phyloP scores from a whole-genome alignment of 768 basidiomycete genomes.

The Lanmaoa rubissima region DNA sequence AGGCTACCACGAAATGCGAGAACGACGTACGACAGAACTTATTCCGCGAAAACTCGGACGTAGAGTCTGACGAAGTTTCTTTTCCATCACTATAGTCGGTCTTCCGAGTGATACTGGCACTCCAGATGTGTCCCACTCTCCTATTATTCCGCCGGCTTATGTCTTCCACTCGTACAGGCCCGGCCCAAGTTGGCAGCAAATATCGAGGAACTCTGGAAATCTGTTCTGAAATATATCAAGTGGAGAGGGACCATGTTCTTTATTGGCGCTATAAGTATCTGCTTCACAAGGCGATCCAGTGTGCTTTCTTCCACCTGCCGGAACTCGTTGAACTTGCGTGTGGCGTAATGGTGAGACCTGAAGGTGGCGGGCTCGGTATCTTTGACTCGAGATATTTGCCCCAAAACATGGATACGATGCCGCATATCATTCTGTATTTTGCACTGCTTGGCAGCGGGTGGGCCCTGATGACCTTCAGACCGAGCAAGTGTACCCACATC shows the following conservation, averaged over 20 bases:
- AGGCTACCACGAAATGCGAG: conserved; percentile 4
- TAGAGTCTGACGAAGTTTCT: conserved; percentile 11
- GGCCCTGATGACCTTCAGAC: neutral
- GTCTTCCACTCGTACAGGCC: neutral
- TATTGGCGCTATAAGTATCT: conserved; percentile 12
- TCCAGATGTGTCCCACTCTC: neutral
- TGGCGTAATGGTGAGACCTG: conserved; percentile 8
- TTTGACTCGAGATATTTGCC: neutral
- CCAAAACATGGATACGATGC: neutral
- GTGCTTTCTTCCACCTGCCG: conserved; percentile 11
- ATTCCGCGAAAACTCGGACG: conserved; percentile 7
- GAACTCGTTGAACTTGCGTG: conserved; percentile 13
- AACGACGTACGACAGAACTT: conserved; percentile 2
- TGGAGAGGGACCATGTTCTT: conserved; percentile 3
- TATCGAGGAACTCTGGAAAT: conserved; percentile 14
- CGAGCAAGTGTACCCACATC: conserved; percentile 5
- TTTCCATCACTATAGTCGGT: conserved; percentile 18
- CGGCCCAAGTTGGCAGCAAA: conserved; percentile 13
- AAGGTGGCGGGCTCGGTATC: neutral
- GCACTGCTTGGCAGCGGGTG: conserved; percentile 2
- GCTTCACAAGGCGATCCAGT: conserved; percentile 9
- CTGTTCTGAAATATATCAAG: conserved; percentile 4
- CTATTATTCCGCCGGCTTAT: conserved; percentile 14
- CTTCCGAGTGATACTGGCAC: conserved; percentile 8
- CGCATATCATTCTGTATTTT: conserved; percentile 9